These are phyloP conservation scores for Mrakiaceae sp. DNA, from an alignment of 1,284 basidiomycete species.

Conservation along the genomic window DNA sequence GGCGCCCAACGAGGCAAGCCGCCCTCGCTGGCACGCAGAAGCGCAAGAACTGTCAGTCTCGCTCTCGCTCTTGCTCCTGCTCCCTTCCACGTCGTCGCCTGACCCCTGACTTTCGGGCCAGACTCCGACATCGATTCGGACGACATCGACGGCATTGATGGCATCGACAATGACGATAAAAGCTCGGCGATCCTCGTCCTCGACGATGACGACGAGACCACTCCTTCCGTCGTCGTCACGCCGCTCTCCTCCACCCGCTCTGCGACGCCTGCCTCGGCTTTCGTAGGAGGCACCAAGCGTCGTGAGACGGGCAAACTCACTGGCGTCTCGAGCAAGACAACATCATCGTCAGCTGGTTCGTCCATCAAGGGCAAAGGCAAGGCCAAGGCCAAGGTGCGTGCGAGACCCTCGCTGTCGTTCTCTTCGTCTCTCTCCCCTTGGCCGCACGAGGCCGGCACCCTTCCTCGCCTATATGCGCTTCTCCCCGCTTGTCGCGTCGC, in stretches of 20 bases:
- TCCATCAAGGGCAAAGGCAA: background rate
- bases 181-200: background rate
- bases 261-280: too few species aligned
- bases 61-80: background rate
- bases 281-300: background rate
- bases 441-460: too few species aligned
- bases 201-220: background rate
- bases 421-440: too few species aligned
- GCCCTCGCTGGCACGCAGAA: background rate
- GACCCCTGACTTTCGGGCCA: too few species aligned
- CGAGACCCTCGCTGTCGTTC: too few species aligned
- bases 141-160: conserved; percentile 7
- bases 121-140: conserved; percentile 14
- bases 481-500: background rate
- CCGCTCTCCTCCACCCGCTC: background rate
- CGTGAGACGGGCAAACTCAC: background rate
- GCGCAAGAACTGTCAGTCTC: background rate
- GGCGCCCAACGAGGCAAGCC: background rate
- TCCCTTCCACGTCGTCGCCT: background rate
- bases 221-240: background rate
- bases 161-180: too few species aligned
- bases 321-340: conserved; percentile 1
- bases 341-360: too few species aligned
- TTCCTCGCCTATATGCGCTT: background rate
- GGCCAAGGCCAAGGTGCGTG: background rate